Conservation (phyloP, 2,329 filamentous ascomycete species). For the Chaetomium sp. region DNA sequence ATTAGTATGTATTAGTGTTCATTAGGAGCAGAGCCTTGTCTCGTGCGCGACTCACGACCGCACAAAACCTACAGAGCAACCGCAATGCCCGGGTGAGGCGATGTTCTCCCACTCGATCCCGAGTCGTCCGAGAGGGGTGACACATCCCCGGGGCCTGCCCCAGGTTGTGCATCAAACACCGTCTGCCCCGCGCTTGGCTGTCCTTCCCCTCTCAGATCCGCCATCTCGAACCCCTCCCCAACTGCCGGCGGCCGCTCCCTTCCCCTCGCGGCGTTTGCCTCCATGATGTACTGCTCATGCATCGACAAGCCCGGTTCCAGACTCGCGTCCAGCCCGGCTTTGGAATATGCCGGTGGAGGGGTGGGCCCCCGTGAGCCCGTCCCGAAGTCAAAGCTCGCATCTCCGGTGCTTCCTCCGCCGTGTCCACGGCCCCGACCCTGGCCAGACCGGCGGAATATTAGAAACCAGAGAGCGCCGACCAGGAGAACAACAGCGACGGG, state of each 20-base stretch:
- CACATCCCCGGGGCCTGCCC: not conserved
- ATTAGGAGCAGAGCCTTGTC: not conserved
- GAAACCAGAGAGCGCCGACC: constrained; percentile 26
- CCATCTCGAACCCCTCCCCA: constrained; percentile 11
- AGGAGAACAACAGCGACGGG: constrained; percentile 28
- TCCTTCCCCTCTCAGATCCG: not conserved
- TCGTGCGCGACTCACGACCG: not conserved
- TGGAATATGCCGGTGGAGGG: constrained; percentile 14
- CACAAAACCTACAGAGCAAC: constrained; percentile 13
- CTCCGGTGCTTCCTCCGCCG: constrained; percentile 5
- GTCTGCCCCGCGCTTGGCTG: not conserved
- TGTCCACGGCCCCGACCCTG: not conserved
- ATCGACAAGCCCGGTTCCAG: not conserved
- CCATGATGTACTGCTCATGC: constrained; percentile 6
- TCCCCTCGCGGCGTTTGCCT: not conserved
- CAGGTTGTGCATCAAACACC: not conserved
- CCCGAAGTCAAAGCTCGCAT: not conserved
- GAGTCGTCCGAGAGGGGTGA: not conserved
- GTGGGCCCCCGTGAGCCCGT: not conserved
- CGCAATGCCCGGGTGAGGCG: constrained; percentile 19
- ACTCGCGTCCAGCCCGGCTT: not conserved
- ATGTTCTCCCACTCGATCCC: not conserved
- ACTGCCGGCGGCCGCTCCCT: not conserved
- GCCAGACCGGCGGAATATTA: constrained; percentile 22
- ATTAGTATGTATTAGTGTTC: not conserved